Evolutionary conservation across 805 yeast genomes (phyloP), one percentile per base, ranked within the genome.

Genomic region (Ogataea corticis): DNA sequence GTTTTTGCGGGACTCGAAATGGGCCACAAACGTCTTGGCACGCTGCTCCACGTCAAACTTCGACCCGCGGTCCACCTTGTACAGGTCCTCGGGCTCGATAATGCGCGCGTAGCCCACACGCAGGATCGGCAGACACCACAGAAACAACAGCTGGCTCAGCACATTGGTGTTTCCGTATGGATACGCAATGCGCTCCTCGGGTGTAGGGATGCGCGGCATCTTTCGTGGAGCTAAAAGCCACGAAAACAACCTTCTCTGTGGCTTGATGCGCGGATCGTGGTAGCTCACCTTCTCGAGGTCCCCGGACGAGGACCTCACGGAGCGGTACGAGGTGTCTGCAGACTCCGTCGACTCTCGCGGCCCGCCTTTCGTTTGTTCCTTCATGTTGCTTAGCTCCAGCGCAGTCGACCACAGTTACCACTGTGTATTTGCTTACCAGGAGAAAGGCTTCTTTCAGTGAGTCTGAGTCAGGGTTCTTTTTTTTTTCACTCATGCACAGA

Each of bases 51-150:
- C 74, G 35, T 71, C 66, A 57, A 70, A 63, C 14, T 61, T 33
- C 5, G 62, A 49, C 10, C 62, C 69, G 4, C 62, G 63, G n/a
- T 71, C 70, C 49, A 79, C 63, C 45, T 62, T 64, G 55, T 62
- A 85, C 49, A 86, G 62, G 66, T 87, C 94, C 39, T 77, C 76
- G 2, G 86, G 82, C 42, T 77, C 80, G 39, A 87, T 67, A 0
- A 89, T 83, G 56, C 95, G 72, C 59, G 76, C 79, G 62, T 87
- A 87, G 7, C 95, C 94, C 7, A 76, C 75, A 17, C 66, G 65
- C 70, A 87, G 64, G 25, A 85, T 53, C 0, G 92, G 92, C 15
- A 66, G 43, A 31, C 85, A 69, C 94, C 95, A 87, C 73, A 82
- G 71, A 58, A 84, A 80, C 50, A 80, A 76, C 0, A 71, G 38